These are phyloP conservation scores for Galerina sulciceps DNA, from an alignment of 768 basidiomycete genomes.

Conservation along the genomic window DNA sequence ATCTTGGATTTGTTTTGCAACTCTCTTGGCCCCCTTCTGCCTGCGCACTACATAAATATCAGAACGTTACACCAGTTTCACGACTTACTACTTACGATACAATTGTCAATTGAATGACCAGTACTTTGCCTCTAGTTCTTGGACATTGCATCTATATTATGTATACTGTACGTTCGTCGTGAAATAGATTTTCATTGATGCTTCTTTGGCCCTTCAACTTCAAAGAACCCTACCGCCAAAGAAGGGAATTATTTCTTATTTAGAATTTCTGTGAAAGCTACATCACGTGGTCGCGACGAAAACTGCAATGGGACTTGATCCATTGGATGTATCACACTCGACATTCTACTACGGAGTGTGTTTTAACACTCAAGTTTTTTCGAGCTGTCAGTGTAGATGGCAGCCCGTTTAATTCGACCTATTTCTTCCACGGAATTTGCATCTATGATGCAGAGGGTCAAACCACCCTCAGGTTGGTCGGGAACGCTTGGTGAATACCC, in stretches of 20 bases:
- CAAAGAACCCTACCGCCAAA: background rate
- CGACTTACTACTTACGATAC: background rate
- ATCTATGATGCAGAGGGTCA: constrained; percentile 46
- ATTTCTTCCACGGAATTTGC: constrained; percentile 56
- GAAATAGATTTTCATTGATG: too few relatives aligned
- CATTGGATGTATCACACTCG: too few relatives aligned
- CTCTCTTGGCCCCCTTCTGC: background rate
- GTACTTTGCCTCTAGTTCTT: too few relatives aligned
- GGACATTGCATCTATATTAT: too few relatives aligned
- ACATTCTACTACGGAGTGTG: too few relatives aligned
- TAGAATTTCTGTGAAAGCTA: background rate
- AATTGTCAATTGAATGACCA: background rate
- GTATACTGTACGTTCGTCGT: too few relatives aligned
- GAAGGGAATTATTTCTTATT: constrained; percentile 11
- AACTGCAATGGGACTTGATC: background rate
- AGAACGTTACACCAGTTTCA: background rate
- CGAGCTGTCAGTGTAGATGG: constrained; percentile 8
- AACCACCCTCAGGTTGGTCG: constrained; percentile 55
- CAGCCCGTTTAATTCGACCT: constrained; percentile 25
- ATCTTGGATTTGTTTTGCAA: constrained; percentile 50
- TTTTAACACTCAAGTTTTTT: background rate
- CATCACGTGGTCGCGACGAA: background rate
- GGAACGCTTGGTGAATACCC: constrained; percentile 44
- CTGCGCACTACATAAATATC: constrained; percentile 6
- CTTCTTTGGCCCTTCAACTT: too few relatives aligned